Conservation (phyloP, 2,329 filamentous ascomycete genomes). For the Cryphonectria carpinicola region DNA sequence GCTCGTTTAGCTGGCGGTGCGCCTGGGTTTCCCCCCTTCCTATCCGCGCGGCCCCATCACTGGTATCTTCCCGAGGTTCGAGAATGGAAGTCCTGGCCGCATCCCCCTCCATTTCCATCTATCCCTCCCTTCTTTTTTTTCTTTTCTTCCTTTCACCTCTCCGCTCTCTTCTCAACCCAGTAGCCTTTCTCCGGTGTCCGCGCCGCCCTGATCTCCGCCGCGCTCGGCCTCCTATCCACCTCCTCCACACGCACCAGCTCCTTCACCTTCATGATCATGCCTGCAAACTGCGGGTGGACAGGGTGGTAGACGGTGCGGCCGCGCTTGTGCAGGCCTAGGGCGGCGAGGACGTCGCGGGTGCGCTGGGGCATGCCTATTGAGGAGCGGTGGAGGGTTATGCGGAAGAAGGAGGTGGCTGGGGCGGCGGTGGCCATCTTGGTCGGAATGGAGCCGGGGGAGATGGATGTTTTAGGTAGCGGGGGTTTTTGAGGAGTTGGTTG, state of each 20-base stretch:
- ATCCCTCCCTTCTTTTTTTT: slow-evolving; percentile 18
- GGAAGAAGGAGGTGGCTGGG: slow-evolving; percentile 76
- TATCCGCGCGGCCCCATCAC: no score
- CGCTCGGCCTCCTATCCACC: slow-evolving; percentile 67
- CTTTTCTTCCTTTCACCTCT: slow-evolving; percentile 37
- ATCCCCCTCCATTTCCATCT: no score
- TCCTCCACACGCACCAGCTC: slow-evolving; percentile 85
- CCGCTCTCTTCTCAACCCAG: slow-evolving; percentile 67
- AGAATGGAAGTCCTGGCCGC: neutral
- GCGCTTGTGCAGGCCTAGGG: slow-evolving; percentile 83
- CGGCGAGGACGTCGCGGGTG: slow-evolving; percentile 78
- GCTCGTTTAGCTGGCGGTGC: no score
- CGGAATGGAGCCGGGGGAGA: neutral
- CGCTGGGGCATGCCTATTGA: slow-evolving; percentile 85
- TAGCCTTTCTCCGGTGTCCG: slow-evolving; percentile 80
- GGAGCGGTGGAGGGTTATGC: slow-evolving; percentile 86
- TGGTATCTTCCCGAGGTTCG: no score
- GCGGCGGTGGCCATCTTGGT: slow-evolving; percentile 11
- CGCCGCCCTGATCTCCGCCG: slow-evolving; percentile 69
- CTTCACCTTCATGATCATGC: slow-evolving; percentile 93
- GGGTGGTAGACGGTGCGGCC: slow-evolving; percentile 89
- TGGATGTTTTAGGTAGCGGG: neutral
- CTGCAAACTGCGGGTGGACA: slow-evolving; percentile 78
- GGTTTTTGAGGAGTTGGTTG: no score
- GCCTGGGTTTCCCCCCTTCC: no score